Evolutionary conservation across 768 basidiomycete species (phyloP).

Genomic region (Zangia roseola): DNA sequence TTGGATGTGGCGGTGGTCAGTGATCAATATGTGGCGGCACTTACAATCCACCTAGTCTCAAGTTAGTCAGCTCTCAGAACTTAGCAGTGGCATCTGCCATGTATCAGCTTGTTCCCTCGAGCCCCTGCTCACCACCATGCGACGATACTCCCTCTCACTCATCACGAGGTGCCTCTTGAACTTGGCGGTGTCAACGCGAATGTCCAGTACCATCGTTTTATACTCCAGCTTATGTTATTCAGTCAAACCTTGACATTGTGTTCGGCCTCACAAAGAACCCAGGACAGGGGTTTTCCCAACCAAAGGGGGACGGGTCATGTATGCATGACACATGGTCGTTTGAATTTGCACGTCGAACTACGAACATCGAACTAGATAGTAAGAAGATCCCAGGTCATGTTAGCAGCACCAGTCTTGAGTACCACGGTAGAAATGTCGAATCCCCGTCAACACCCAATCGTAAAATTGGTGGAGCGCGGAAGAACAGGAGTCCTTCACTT

Average conservation of each 20-base stretch:
- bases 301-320: too few species aligned
- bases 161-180: conserved; percentile 46
- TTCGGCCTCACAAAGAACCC: conserved; percentile 24
- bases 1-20: not conserved
- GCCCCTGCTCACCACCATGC: conserved; percentile 43
- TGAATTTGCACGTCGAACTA: not conserved
- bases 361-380: conserved; percentile 1
- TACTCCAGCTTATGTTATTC: conserved; percentile 46
- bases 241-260: conserved; percentile 65
- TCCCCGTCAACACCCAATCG: not conserved
- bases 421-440: not conserved
- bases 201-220: conserved; percentile 55
- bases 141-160: conserved; percentile 34
- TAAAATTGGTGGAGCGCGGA: not conserved
- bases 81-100: too few species aligned
- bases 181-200: conserved; percentile 35
- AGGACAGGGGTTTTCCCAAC: conserved; percentile 1
- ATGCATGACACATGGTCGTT: too few species aligned
- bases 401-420: not conserved
- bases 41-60: too few species aligned
- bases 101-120: conserved; percentile 42
- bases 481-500: conserved; percentile 14
- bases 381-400: not conserved
- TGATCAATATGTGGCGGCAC: not conserved
- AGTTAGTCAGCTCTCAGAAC: too few species aligned